A percentile compares a stretch with the other conserved stretches of the same genome.
phyloP scores from a whole-genome alignment of 768 basidiomycete species.

The Hortiboletus flavorubellus region DNA sequence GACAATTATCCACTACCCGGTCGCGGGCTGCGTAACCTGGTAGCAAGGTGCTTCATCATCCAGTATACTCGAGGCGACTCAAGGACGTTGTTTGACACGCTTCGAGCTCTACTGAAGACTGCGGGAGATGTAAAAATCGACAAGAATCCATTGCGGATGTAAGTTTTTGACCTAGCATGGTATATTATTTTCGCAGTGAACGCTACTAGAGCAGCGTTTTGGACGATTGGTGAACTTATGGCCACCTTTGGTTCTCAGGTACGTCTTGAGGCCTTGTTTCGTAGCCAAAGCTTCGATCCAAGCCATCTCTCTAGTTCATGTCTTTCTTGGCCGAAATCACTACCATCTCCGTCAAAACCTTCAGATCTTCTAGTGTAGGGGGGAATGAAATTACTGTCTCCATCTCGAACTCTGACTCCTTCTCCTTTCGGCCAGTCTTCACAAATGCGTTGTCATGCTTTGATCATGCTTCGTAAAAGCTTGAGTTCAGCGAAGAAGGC shows the following conservation, averaged over 20 bases:
- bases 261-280: conserved; percentile 23
- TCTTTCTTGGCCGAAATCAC: conserved; percentile 89
- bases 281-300: background rate
- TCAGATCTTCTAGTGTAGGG: conserved; percentile 74
- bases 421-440: conserved; percentile 50
- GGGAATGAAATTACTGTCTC: conserved; percentile 1
- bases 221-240: conserved; percentile 89
- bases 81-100: conserved; percentile 80
- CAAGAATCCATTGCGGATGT: conserved; percentile 67
- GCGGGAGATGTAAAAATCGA: conserved; percentile 72
- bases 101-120: conserved; percentile 73
- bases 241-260: conserved; percentile 79
- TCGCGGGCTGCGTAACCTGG: conserved; percentile 75
- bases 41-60: conserved; percentile 70
- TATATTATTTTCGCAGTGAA: conserved; percentile 1
- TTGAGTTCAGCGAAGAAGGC: conserved; percentile 80
- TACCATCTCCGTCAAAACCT: conserved; percentile 59
- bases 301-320: conserved; percentile 67
- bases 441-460: conserved; percentile 77
- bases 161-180: conserved; percentile 24
- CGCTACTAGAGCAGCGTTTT: conserved; percentile 68
- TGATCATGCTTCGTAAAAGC: conserved; percentile 75
- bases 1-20: conserved; percentile 80
- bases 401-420: conserved; percentile 4
- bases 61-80: conserved; percentile 82